These are phyloP conservation scores for Cercospora canescens DNA, from an alignment of 2,329 filamentous ascomycete genomes.

Conservation along the genomic window DNA sequence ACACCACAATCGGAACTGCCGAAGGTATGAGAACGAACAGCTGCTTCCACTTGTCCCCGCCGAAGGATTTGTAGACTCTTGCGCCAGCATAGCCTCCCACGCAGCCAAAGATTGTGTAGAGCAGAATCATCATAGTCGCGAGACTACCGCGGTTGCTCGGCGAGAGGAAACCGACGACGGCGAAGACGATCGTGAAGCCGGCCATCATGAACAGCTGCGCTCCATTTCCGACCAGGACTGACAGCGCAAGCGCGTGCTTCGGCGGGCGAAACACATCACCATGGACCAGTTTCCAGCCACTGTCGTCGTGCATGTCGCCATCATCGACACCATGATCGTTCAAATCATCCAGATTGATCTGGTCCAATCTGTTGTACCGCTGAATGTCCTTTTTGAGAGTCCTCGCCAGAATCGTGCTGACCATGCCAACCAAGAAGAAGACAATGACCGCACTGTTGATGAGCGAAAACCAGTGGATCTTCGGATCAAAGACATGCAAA, in stretches of 20 bases:
- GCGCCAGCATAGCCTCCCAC: slow-evolving; percentile 89
- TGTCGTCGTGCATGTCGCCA: slow-evolving; percentile 86
- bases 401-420: slow-evolving; percentile 86
- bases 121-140: slow-evolving; percentile 86
- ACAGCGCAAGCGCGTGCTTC: slow-evolving; percentile 77
- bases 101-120: slow-evolving; percentile 91
- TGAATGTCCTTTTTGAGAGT: slow-evolving; percentile 94
- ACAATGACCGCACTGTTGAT: slow-evolving; percentile 96
- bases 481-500: slow-evolving; percentile 92
- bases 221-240: slow-evolving; percentile 87
- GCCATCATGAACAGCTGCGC: slow-evolving; percentile 98
- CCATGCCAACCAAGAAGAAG: slow-evolving; percentile 84
- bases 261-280: slow-evolving; percentile 95
- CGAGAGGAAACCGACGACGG: slow-evolving; percentile 89
- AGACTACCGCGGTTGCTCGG: slow-evolving; percentile 94
- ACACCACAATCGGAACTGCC: slow-evolving; percentile 83
- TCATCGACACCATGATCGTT: slow-evolving; percentile 78
- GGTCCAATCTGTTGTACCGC: slow-evolving; percentile 91
- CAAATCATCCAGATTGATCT: slow-evolving; percentile 86
- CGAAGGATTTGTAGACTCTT: slow-evolving; percentile 90
- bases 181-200: slow-evolving; percentile 89
- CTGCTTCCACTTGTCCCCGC: slow-evolving; percentile 89
- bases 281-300: slow-evolving; percentile 97
- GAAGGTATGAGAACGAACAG: slow-evolving; percentile 88
- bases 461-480: slow-evolving; percentile 98